Base-by-base conservation (phyloP, 257 asterid species). In the Rhazya stricta region DNA sequence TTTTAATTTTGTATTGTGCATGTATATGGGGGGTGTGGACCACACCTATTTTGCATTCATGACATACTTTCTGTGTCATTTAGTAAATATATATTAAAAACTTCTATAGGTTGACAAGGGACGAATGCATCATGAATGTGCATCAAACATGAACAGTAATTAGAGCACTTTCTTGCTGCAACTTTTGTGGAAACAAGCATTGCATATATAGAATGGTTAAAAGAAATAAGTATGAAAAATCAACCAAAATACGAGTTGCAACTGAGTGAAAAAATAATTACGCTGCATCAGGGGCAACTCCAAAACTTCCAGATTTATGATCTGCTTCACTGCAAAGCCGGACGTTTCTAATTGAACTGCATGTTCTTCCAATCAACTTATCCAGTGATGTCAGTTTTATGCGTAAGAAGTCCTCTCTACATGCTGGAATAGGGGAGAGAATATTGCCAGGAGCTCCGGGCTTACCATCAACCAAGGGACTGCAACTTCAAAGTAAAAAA, bases 201-300 rank as follows among this genome's bases (percentile, higher is more conserved):
- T 1, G 30, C 19, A 29, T 7, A 34, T 45, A 11, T 3, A 48
- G 63, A 13, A 54, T 36, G 48, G 36, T 37, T 41, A 15, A 53
- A 72, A 39, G 43, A 66, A n/a, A 30, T 42, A 27, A 43, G 15
- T 21, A 56, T n/a, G n/a, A n/a, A n/a, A n/a, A n/a, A 21, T 67
- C 16, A 51, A 48, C 67, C 74, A 58, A 74, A 42, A 57, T 12
- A 63, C 42, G 29, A 67, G 78, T 74, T 63, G 50, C 32, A 74
- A 69, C 9, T 58, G 46, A 29, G 37, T 9, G 30, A 9, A 66
- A 1, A 82, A 78, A 42, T 46, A 80, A 88, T 86, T 88, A 95
- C 99, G 96, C 98, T 81, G 99, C 99, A 88, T 95, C 99, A 67
- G 99, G 99, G n/a, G 99, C 99, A 80, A 95, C 98, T 76, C 98